Base-by-base conservation (phyloP, 805 yeast species). In the Starmerella tilneyi region DNA sequence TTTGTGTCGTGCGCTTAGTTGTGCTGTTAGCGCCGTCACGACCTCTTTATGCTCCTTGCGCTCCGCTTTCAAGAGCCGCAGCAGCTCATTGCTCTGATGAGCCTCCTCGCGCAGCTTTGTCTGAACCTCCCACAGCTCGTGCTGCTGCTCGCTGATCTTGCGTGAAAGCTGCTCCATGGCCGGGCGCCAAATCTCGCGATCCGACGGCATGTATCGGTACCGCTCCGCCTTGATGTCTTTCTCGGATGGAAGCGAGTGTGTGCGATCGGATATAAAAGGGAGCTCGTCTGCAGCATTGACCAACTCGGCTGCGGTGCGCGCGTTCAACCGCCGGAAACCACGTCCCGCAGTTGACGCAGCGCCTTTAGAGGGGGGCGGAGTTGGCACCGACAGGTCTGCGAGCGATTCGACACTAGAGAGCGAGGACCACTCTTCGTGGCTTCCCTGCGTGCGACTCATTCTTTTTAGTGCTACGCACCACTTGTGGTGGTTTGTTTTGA, bases 41-140 rank as follows among this genome's bases (percentile, higher is more conserved):
- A 46, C 41, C 12, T 43, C 50, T 22, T 30, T 42, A 27, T 37
- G 37, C 31, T 43, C 41, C 22, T 12, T 36, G 17, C 50, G 43
- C 22, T 46, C 50, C 11, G 21, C 23, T 9, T 43, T 37, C 8
- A 46, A 23, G 4, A 38, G 29, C 7, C 27, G 31, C 17, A 19
- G 13, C 7, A 46, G 34, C 29, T 37, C 39, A 15, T 34, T 27
- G 20, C 31, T 36, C 17, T 43, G 44, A 17, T 40, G 44, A 6
- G 27, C 47, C 33, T 46, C 50, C 6, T 20, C 36, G 9, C 50
- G 31, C 27, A 46, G 35, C 41, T 46, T 46, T 3, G 23, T 15
- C 30, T 46, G 50, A 15, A 26, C 5, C 19, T 46, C 47, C 46
- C 46, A 46, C 21, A 46, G 6, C 22, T 46, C 50, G 19, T 46